Percentiles rank a stretch among this genome's conserved stretches.
These are phyloP conservation scores for Solanum medicagineum DNA, from an alignment of 257 asterid species.

Conservation along the genomic window DNA sequence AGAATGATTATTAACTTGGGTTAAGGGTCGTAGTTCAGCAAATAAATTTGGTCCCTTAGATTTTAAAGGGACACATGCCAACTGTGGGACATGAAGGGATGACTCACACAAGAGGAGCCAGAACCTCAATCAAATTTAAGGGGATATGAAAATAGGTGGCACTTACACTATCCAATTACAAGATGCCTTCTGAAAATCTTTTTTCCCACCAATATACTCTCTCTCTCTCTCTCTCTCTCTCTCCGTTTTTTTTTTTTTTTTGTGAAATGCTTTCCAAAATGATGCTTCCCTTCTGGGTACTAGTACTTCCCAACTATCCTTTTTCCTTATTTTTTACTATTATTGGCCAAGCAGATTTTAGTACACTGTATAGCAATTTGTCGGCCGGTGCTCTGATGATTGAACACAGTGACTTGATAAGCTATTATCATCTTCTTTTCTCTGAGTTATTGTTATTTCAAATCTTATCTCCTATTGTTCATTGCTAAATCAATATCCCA, in stretches of 20 bases:
- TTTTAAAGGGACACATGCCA: neutral
- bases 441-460: neutral
- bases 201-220: too few species aligned
- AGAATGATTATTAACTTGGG: neutral
- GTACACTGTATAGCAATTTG: neutral
- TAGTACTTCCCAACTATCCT: neutral
- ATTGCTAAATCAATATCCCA: neutral
- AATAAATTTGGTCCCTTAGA: neutral
- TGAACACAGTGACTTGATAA: neutral
- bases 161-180: neutral
- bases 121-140: neutral
- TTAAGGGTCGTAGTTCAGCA: neutral
- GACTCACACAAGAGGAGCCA: neutral
- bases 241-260: too few species aligned
- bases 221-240: too few species aligned
- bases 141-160: neutral
- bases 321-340: neutral
- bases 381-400: neutral
- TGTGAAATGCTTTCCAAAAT: neutral
- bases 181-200: neutral
- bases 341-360: neutral
- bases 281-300: neutral
- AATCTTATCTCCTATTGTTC: neutral
- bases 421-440: neutral
- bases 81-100: neutral